phyloP scores from a whole-genome alignment of 2,329 filamentous ascomycete species.

The Colletotrichum euphorbiae region DNA sequence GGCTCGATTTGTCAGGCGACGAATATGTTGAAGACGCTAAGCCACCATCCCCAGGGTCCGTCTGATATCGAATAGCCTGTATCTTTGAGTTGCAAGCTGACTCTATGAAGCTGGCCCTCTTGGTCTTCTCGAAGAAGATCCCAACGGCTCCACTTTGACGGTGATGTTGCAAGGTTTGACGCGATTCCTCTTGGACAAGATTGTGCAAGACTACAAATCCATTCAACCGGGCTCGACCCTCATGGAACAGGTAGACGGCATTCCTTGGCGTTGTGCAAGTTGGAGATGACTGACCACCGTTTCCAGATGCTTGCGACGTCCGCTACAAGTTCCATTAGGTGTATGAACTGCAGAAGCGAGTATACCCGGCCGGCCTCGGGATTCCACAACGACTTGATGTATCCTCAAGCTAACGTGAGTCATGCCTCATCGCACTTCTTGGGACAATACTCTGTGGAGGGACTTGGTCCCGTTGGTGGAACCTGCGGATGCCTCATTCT shows the following conservation, averaged over 20 bases:
- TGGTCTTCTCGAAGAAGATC: conserved; percentile 86
- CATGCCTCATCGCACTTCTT: not conserved
- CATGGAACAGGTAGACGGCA: conserved; percentile 74
- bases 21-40: conserved; percentile 91
- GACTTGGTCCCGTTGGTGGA: not conserved
- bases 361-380: conserved; percentile 82
- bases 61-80: conserved; percentile 8
- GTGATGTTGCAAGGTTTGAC: conserved; percentile 88
- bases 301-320: conserved; percentile 72
- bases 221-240: conserved; percentile 71
- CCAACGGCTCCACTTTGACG: conserved; percentile 78
- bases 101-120: conserved; percentile 70
- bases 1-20: conserved; percentile 96
- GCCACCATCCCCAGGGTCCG: conserved; percentile 80
- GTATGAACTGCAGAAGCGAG: conserved; percentile 88
- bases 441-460: not conserved
- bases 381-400: conserved; percentile 87
- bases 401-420: conserved; percentile 57
- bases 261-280: not conserved
- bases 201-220: conserved; percentile 79
- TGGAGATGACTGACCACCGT: conserved; percentile 41
- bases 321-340: conserved; percentile 80
- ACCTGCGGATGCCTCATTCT: not conserved
- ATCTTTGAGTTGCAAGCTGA: conserved; percentile 41
- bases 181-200: conserved; percentile 85